A percentile compares a stretch with the other conserved stretches of the same genome.
phyloP scores from a whole-genome alignment of 176 grass and related monocot genomes.

The Carex myosuroides region DNA sequence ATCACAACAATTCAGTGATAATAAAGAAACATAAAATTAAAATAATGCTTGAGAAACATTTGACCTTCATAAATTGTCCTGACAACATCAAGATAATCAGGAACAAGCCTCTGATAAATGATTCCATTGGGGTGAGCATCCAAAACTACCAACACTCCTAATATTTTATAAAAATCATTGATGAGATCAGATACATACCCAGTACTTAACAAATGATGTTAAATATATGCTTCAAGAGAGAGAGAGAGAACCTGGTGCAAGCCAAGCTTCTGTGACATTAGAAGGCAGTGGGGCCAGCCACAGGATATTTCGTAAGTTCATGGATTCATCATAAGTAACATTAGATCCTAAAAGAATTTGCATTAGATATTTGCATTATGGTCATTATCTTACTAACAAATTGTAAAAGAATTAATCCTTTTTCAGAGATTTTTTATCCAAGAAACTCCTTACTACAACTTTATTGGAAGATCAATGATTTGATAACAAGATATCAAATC shows the following conservation, averaged over 20 bases:
- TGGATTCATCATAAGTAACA: conserved; percentile 64
- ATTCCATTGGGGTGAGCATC: conserved; percentile 75
- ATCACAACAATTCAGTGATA: neutral
- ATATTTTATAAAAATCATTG: conserved; percentile 15
- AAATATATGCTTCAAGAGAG: neutral
- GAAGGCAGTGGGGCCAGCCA: conserved; percentile 81
- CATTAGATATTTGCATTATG: neutral
- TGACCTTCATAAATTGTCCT: conserved; percentile 81
- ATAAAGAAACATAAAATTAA: neutral
- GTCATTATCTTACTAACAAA: neutral
- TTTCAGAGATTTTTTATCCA: neutral
- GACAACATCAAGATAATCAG: conserved; percentile 61
- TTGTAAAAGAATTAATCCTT: neutral
- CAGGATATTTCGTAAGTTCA: conserved; percentile 88
- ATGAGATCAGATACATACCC: neutral
- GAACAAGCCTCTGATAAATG: conserved; percentile 73
- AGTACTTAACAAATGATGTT: neutral
- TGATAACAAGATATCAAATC: neutral
- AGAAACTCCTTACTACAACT: neutral
- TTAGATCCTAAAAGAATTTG: conserved; percentile 42
- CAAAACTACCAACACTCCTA: conserved; percentile 71
- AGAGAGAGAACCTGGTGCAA: conserved; percentile 47
- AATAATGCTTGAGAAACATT: neutral
- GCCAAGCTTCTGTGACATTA: conserved; percentile 55
- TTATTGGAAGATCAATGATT: neutral